phyloP scores from a whole-genome alignment of 495 filamentous ascomycete genomes.

The Astrothelium subdiscretum region DNA sequence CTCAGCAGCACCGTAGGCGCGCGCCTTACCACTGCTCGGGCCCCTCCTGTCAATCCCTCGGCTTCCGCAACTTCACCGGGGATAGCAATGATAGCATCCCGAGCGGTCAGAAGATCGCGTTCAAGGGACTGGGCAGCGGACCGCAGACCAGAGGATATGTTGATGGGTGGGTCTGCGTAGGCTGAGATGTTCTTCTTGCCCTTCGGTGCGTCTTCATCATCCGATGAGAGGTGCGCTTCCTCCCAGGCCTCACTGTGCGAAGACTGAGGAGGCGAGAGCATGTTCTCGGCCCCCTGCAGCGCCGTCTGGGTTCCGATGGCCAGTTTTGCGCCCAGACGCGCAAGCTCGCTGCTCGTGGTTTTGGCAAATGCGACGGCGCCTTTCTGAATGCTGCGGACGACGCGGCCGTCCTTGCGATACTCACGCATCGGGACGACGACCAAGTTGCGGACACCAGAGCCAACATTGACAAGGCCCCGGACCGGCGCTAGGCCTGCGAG shows the following conservation, averaged over 20 bases:
- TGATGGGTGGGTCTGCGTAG: slow-evolving; percentile 87
- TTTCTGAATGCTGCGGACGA: slow-evolving; percentile 84
- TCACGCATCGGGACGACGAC: slow-evolving; percentile 83
- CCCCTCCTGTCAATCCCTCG: slow-evolving; percentile 68
- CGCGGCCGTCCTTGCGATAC: slow-evolving; percentile 85
- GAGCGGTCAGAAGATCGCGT: slow-evolving; percentile 69
- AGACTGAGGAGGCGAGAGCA: slow-evolving; percentile 38
- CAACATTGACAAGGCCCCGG: slow-evolving; percentile 79
- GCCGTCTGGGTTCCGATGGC: slow-evolving; percentile 90
- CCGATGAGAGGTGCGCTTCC: slow-evolving; percentile 40
- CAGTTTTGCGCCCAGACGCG: slow-evolving; percentile 87
- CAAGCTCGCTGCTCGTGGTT: slow-evolving; percentile 81
- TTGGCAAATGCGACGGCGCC: slow-evolving; percentile 80
- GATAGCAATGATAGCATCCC: slow-evolving; percentile 89
- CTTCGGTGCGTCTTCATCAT: slow-evolving; percentile 56
- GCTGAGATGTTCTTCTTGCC: slow-evolving; percentile 48
- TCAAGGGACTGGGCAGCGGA: slow-evolving; percentile 73
- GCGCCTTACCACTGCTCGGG: slow-evolving; percentile 63
- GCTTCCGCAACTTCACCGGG: slow-evolving; percentile 85
- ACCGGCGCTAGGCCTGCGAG: slow-evolving; percentile 85
- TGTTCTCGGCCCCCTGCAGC: slow-evolving; percentile 75
- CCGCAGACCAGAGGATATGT: slow-evolving; percentile 72
- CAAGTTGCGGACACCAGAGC: slow-evolving; percentile 71
- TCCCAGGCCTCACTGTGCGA: slow-evolving; percentile 41
- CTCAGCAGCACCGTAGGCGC: slow-evolving; percentile 85